phyloP scores from a whole-genome alignment of 2,329 filamentous ascomycete species.

The Diaporthe caulivora region DNA sequence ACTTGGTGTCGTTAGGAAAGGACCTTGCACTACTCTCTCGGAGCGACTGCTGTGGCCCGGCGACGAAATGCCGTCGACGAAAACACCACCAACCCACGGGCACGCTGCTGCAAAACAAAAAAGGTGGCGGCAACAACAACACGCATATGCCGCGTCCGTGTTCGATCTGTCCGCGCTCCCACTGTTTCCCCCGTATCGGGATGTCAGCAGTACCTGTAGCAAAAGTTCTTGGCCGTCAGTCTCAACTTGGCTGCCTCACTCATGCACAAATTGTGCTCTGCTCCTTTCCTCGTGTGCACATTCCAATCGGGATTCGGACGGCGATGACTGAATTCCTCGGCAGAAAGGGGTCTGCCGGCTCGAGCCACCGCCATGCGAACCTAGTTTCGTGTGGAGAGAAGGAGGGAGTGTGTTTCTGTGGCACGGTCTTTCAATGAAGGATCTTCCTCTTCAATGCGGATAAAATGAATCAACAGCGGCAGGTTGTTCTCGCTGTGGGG shows the following conservation, averaged over 20 bases:
- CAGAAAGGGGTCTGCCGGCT: constrained; percentile 1
- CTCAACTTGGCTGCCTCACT: neutral
- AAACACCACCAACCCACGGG: neutral
- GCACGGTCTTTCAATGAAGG: neutral
- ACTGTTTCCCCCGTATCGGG: neutral
- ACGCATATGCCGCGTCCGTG: neutral
- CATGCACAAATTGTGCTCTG: neutral
- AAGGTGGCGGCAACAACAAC: neutral
- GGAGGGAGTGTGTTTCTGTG: neutral
- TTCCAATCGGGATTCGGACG: no score
- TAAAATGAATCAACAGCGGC: neutral
- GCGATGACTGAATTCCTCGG: constrained; percentile 27
- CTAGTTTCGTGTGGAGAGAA: neutral
- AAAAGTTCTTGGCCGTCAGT: neutral
- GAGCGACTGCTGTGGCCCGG: neutral
- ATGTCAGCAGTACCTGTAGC: neutral
- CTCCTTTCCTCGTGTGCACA: constrained; percentile 3
- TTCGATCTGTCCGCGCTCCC: neutral
- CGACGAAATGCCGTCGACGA: neutral
- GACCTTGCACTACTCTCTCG: neutral
- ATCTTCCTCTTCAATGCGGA: constrained; percentile 19
- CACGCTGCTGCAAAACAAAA: neutral
- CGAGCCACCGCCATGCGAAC: neutral
- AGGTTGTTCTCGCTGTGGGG: constrained; percentile 16
- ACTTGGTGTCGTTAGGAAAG: neutral